Evolutionary conservation across 805 yeast genomes (phyloP), one percentile per base, ranked within the genome.

Genomic region (Candida morakotiae): DNA sequence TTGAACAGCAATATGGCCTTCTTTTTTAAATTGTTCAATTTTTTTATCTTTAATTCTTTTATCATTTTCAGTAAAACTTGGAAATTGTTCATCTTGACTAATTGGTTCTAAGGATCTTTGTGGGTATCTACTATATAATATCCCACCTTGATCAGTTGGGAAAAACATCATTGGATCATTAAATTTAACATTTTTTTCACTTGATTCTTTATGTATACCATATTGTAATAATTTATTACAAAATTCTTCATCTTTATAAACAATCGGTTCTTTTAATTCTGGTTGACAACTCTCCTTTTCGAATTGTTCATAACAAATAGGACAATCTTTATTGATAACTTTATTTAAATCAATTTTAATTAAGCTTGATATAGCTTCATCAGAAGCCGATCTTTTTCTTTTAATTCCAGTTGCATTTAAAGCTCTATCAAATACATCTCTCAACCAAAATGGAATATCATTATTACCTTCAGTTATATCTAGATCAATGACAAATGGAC

Each of bases 281-380:
- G 31, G 4, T 20, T 19, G 22, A 11, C 23, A 14, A 11, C 13
- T 24, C 29, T 30, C 18, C n/a, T 19, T 9, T 27, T 27, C 27
- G 20, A 20, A 65, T 6, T 51, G 36, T 14, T 67, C 72, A 43
- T 62, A 67, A 48, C 72, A 67, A 14, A 67, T 67, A 2, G 72
- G 69, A 40, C 72, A 67, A 5, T 56, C 59, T 18, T 42, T 45
- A 15, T 49, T 41, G 4, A 43, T 44, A 27, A 56, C 26, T 2
- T 34, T 39, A 5, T 35, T 43, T 9, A 41, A 10, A 16, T 49
- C 56, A 10, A 60, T 56, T 11, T 44, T 52, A 26, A 47, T 44
- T 26, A 66, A 48, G 17, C 60, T 59, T 10, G 54, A 63, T 18
- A 66, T 64, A 16, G 70, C 71, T 27, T 63, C 67, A 8, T 56